A percentile compares a stretch with the other conserved stretches of the same genome.
phyloP scores from a whole-genome alignment of 805 yeast species.

The Grigorovia transvaalensis region DNA sequence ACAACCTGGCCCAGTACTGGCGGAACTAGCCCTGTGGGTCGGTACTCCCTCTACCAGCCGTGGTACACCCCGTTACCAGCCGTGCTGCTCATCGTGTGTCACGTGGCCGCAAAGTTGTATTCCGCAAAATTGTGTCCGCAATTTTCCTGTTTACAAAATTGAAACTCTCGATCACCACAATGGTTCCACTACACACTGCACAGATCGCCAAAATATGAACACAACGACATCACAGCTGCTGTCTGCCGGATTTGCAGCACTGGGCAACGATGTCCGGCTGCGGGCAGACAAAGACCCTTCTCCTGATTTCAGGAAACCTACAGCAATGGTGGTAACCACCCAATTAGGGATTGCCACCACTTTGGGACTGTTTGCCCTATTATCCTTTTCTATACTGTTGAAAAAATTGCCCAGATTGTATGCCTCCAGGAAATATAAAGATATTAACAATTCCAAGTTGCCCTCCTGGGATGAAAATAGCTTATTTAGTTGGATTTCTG shows the following conservation, averaged over 20 bases:
- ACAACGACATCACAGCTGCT: background rate
- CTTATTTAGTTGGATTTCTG: conserved; percentile 73
- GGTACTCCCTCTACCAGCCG: too few relatives aligned
- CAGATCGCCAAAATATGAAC: background rate
- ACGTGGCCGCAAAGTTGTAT: too few relatives aligned
- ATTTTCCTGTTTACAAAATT: background rate
- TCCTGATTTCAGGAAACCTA: conserved; percentile 29
- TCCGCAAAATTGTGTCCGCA: too few relatives aligned
- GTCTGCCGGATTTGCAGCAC: background rate
- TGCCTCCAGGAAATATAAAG: conserved; percentile 54
- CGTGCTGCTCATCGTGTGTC: too few relatives aligned
- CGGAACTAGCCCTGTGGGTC: conserved; percentile 47
- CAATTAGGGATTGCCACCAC: conserved; percentile 62
- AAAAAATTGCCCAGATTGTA: conserved; percentile 71
- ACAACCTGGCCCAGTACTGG: conserved; percentile 97
- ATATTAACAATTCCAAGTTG: conserved; percentile 16
- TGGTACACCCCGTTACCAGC: too few relatives aligned
- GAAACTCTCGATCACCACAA: background rate
- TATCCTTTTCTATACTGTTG: conserved; percentile 60
- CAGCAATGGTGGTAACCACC: conserved; percentile 55
- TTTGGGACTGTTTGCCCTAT: conserved; percentile 59
- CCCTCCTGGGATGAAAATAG: conserved; percentile 34
- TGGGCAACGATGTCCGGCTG: background rate
- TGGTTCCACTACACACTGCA: background rate
- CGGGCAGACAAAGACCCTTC: background rate